phyloP scores from a whole-genome alignment of 164 flowering plant genomes.

The Vitis labrusca region DNA sequence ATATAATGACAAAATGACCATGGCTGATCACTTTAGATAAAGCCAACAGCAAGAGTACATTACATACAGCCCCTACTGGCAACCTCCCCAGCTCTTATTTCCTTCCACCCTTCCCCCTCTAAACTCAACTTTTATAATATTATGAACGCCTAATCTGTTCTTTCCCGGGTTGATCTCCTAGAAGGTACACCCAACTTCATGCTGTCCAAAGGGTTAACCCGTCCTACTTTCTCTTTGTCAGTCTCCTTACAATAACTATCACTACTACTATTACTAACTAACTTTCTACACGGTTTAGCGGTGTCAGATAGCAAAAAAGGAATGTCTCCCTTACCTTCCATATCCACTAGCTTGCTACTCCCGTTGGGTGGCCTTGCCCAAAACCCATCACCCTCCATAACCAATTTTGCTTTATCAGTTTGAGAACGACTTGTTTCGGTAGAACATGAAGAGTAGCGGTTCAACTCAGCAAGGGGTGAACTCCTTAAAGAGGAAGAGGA shows the following conservation, averaged over 20 bases:
- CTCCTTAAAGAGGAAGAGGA: conserved; percentile 33
- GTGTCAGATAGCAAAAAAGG: conserved; percentile 43
- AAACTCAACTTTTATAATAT: not conserved
- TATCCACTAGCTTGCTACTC: conserved; percentile 8
- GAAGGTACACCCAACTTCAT: conserved; percentile 34
- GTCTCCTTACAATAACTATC: conserved; percentile 37
- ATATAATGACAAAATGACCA: conserved; percentile 19
- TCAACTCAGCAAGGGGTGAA: conserved; percentile 22
- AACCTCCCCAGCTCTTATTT: no score
- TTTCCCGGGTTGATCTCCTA: conserved; percentile 39
- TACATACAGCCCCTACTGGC: conserved; percentile 21
- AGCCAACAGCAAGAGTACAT: conserved; percentile 14
- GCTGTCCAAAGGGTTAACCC: conserved; percentile 28
- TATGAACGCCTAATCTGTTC: conserved; percentile 23
- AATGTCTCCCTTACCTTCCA: conserved; percentile 20
- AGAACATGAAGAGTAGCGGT: conserved; percentile 20
- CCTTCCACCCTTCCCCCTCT: conserved; percentile 11
- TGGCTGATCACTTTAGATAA: conserved; percentile 12
- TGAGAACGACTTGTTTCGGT: conserved; percentile 22
- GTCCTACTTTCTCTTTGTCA: conserved; percentile 38
- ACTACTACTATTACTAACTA: conserved; percentile 34
- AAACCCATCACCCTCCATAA: not conserved
- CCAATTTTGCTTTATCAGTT: conserved; percentile 1
- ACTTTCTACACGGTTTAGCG: conserved; percentile 45
- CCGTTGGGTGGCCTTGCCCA: conserved; percentile 9